Evolutionary conservation across 2,329 filamentous ascomycete genomes (phyloP), one percentile per base, ranked within the genome.

Genomic region (Zymoseptoria pseudotritici): DNA sequence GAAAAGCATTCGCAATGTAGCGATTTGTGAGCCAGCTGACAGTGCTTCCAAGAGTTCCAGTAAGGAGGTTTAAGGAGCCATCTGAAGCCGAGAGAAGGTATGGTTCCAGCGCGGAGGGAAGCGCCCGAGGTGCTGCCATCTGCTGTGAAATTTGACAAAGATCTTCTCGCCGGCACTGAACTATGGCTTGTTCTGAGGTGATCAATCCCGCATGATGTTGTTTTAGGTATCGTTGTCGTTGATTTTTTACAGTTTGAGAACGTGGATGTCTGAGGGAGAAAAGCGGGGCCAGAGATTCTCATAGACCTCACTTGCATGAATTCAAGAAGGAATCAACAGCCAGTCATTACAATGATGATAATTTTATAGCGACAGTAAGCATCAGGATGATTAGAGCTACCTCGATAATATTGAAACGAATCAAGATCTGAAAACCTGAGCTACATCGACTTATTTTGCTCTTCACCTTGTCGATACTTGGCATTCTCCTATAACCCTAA

Each of bases 11-110:
- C 71, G 78, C 77, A 24, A 83, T 69, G 58, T 80, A 80, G 36
- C 83, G 77, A 10, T 83, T 66, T 0, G 80, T 70, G 21, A 86
- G 75, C 84, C 84, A 86, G 66, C 82, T 83, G 20, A 75, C 73
- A 57, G 72, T 78, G 53, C 77, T 77, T 58, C 76, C 80, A 70
- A 74, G 79, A 29, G 90, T 85, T 63, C 83, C 83, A 17, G 88
- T 91, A 57, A 92, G 75, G 11, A 91, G 80, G 20, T 84, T 77
- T 49, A 91, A 80, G 42, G 85, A 83, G 17, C 80, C 76, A 65
- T 84, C 79, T 5, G 79, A 75, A 4, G 84, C 84, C 1, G 86
- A 78, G 53, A 75, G 69, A 55, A 89, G 78, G 72, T 87, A 87
- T 6, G 85, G 80, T 67, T 88, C 82, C 13, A 91, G 78, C 2